Base-by-base conservation (phyloP, 495 filamentous ascomycete genomes). In the Trichoderma orchidacearum region DNA sequence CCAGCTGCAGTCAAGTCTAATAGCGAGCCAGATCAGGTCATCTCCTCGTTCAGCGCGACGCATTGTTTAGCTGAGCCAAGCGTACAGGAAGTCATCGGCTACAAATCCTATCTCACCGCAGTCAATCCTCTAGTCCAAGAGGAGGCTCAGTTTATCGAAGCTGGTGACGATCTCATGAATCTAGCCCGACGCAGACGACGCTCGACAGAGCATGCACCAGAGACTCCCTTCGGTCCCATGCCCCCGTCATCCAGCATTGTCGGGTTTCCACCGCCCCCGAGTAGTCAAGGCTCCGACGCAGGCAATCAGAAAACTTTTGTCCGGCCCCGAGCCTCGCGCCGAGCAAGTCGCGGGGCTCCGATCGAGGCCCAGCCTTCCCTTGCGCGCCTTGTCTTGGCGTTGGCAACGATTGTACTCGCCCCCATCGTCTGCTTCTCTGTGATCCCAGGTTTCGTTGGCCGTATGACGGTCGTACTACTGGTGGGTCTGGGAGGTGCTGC, bases 121-220 rank as follows among this genome's bases (percentile, higher is more conserved):
- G 70, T 82, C 34, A 69, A 68, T 18, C 85, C 86, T 11, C 77
- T 92, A 54, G 79, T 78, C 21, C 75, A 81, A 18, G 64, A 67
- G n/a, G 89, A 92, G 65, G 76, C 80, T 1, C 76, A 74, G 34
- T 92, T 91, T 64, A 72, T 94, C 5, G 76, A 86, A 32, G 70
- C 80, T 18, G 64, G 71, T 18, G 72, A 78, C 6, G 89, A 94
- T 61, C 79, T 94, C 4, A 70, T 90, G 28, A 79, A 75, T 18
- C 66, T 87, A 8, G 69, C 58, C 17, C 54, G 38, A 58, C 23
- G 55, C 58, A 27, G 21, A 52, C 53, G 32, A 25, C 30, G 32
- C 15, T 21, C 12, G 17, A 55, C n/a, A 23, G 32, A 31, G 9
- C 35, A n/a, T 53, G 38, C 3, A 36, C 56, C 31, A 3, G 63